phyloP scores from a whole-genome alignment of 2,329 filamentous ascomycete genomes.

The Clonostachys sp. region DNA sequence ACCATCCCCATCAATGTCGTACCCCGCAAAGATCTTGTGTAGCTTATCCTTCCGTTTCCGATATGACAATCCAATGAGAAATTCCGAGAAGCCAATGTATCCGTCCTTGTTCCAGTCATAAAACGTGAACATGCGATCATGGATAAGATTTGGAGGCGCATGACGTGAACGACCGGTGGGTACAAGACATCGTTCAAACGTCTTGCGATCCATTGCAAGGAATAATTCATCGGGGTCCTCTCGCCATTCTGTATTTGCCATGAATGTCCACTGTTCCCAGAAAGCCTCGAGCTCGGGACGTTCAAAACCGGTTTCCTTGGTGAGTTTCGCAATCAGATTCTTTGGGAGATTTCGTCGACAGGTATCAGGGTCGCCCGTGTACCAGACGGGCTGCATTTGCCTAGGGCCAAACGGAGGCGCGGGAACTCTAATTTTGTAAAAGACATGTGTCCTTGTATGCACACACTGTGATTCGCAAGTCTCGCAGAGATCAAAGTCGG shows the following conservation, averaged over 20 bases:
- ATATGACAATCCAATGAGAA: constrained; percentile 75
- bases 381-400: constrained; percentile 79
- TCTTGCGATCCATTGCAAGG: constrained; percentile 85
- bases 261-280: constrained; percentile 95
- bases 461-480: constrained; percentile 76
- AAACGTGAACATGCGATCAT: constrained; percentile 94
- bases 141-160: constrained; percentile 80
- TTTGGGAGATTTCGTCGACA: constrained; percentile 64
- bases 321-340: constrained; percentile 62
- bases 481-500: constrained; percentile 94
- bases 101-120: constrained; percentile 90
- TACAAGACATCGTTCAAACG: constrained; percentile 87
- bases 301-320: constrained; percentile 73
- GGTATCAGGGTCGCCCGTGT: constrained; percentile 78
- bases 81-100: constrained; percentile 89
- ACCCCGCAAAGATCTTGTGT: constrained; percentile 75
- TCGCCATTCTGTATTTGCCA: constrained; percentile 81
- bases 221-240: constrained; percentile 74
- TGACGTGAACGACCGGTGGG: constrained; percentile 77
- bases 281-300: constrained; percentile 85
- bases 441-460: constrained; percentile 88
- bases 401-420: constrained; percentile 79
- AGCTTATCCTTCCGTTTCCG: constrained; percentile 65
- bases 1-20: constrained; percentile 86
- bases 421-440: constrained; percentile 92